phyloP scores from a whole-genome alignment of 306 rosid genomes.

The Rosa multiflora region DNA sequence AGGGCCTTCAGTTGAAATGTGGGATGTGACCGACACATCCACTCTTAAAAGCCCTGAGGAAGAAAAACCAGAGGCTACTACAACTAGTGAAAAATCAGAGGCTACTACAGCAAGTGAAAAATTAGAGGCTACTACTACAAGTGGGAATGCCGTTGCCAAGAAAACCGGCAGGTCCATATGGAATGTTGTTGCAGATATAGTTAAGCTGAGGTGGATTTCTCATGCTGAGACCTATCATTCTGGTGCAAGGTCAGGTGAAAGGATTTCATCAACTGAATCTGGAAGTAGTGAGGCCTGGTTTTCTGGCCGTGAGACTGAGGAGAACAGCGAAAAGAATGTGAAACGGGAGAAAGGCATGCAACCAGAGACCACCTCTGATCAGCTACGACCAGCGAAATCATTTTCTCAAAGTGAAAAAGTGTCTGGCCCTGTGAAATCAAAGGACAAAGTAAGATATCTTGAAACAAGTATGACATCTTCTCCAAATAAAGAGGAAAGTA shows the following conservation, averaged over 20 bases:
- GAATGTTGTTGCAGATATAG: conserved; percentile 58
- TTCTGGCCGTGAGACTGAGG: conserved; percentile 78
- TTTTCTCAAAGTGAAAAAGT: conserved; percentile 38
- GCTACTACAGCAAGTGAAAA: conserved; percentile 34
- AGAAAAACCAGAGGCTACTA: conserved; percentile 45
- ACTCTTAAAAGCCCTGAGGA: conserved; percentile 34
- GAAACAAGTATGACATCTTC: conserved; percentile 52
- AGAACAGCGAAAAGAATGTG: conserved; percentile 37
- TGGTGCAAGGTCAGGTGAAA: conserved; percentile 51
- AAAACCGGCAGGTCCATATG: conserved; percentile 81
- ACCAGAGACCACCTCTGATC: conserved; percentile 42
- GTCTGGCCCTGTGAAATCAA: conserved; percentile 33
- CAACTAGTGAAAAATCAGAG: conserved; percentile 44
- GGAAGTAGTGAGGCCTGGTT: conserved; percentile 61
- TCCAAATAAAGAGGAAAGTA: conserved; percentile 41
- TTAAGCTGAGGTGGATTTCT: conserved; percentile 67
- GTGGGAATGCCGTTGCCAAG: conserved; percentile 45
- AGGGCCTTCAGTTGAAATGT: conserved; percentile 80
- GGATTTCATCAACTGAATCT: conserved; percentile 59
- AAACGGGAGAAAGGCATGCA: conserved; percentile 34
- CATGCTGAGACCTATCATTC: conserved; percentile 51
- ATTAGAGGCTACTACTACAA: conserved; percentile 35
- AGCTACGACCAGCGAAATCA: conserved; percentile 27
- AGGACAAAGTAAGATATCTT: conserved; percentile 40
- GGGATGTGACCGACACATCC: conserved; percentile 61